Conservation (phyloP, 345 rosid genomes). For the Cardamine chenopodiifolia region DNA sequence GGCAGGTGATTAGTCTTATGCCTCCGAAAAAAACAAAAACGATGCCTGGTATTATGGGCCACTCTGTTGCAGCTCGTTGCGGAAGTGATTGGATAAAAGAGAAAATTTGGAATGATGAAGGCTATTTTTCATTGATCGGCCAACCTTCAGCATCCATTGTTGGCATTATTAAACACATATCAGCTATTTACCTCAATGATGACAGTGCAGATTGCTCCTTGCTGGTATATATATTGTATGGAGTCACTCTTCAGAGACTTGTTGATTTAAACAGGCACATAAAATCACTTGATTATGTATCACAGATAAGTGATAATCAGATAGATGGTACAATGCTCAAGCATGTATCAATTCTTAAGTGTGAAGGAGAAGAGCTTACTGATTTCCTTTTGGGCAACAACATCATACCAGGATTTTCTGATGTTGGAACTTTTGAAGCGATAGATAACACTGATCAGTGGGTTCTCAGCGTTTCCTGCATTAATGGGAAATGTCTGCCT, state of each 20-base stretch:
- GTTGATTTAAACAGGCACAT: conserved; percentile 80
- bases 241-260: conserved; percentile 80
- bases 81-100: conserved; percentile 71
- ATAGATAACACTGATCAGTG: conserved; percentile 46
- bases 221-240: conserved; percentile 59
- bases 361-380: conserved; percentile 77
- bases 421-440: conserved; percentile 41
- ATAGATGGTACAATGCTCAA: conserved; percentile 50
- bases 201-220: conserved; percentile 53
- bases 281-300: conserved; percentile 64
- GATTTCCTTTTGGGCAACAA: conserved; percentile 53
- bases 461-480: conserved; percentile 58
- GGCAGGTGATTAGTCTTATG: conserved; percentile 73
- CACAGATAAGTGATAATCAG: conserved; percentile 49
- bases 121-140: conserved; percentile 77
- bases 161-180: conserved; percentile 57
- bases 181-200: conserved; percentile 49
- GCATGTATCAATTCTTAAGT: conserved; percentile 50
- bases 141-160: conserved; percentile 69
- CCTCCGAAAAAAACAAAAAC: conserved; percentile 58
- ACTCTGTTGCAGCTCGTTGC: conserved; percentile 52
- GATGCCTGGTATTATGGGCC: conserved; percentile 58
- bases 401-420: conserved; percentile 47
- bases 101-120: conserved; percentile 60
- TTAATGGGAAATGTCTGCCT: conserved; percentile 60